Conservation (phyloP, 768 basidiomycete genomes). For the Lepiota subincarnata region DNA sequence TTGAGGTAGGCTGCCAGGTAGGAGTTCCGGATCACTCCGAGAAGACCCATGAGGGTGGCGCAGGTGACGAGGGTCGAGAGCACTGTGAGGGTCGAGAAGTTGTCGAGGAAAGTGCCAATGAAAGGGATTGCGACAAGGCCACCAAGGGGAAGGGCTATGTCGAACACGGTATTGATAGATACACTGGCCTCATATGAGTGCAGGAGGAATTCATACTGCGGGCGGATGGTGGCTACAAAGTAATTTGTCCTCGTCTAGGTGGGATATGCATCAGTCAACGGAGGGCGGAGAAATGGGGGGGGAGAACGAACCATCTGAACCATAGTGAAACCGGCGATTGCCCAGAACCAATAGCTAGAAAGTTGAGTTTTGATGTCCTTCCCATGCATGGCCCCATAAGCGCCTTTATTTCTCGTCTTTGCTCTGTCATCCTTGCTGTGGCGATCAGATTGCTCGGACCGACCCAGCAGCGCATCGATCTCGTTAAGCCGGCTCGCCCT, state of each 20-base stretch:
- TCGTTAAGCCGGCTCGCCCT: background rate
- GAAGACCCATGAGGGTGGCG: conserved; percentile 1
- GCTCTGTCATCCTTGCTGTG: background rate
- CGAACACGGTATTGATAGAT: background rate
- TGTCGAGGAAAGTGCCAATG: conserved; percentile 7
- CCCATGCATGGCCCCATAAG: conserved; percentile 3
- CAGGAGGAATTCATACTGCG: conserved; percentile 6
- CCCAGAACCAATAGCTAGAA: conserved; percentile 6
- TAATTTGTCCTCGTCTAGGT: conserved; percentile 4
- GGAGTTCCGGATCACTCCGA: background rate
- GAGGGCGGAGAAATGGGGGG: background rate
- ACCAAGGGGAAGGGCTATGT: background rate
- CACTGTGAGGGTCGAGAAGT: background rate
- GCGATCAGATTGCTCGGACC: background rate
- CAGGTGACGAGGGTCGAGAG: conserved; percentile 3
- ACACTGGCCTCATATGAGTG: conserved; percentile 1
- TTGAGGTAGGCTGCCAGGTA: background rate
- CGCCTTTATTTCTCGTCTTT: background rate
- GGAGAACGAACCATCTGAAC: background rate
- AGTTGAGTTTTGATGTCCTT: background rate
- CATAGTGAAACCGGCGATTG: background rate
- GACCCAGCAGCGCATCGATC: background rate
- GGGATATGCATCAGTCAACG: background rate
- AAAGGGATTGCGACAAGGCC: background rate
- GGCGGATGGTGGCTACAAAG: conserved; percentile 3